Evolutionary conservation across 1,284 basidiomycete genomes (phyloP).

Genomic region (Grifola frondosa): DNA sequence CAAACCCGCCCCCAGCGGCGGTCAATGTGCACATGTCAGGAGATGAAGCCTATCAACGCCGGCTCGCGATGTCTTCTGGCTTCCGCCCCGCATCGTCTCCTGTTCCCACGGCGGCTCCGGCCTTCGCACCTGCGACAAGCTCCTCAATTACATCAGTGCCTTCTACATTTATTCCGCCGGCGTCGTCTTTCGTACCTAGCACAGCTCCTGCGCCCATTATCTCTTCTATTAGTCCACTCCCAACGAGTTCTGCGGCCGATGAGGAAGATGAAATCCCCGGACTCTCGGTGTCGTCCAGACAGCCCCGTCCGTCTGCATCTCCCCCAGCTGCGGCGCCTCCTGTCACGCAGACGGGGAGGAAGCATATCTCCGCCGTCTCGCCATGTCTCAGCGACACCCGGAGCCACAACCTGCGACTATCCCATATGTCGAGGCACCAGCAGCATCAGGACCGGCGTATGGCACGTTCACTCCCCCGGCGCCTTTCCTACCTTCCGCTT

Average conservation of each 20-base stretch:
- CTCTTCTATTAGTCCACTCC: conserved; percentile 20
- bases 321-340: conserved; percentile 25
- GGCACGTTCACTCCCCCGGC: conserved; percentile 66
- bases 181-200: neutral
- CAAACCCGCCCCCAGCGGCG: conserved; percentile 24
- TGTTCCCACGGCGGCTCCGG: conserved; percentile 4
- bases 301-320: conserved; percentile 8
- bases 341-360: conserved; percentile 62
- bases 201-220: conserved; percentile 9
- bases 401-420: conserved; percentile 34
- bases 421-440: conserved; percentile 15
- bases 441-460: conserved; percentile 49
- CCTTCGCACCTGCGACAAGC: conserved; percentile 2
- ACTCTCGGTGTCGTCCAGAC: conserved; percentile 17
- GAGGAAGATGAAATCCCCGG: conserved; percentile 35
- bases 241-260: conserved; percentile 12
- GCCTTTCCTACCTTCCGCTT: conserved; percentile 39
- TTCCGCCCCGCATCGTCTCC: conserved; percentile 18
- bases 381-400: conserved; percentile 45
- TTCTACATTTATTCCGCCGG: conserved; percentile 17
- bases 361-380: conserved; percentile 62
- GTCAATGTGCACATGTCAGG: conserved; percentile 44
- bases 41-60: conserved; percentile 59
- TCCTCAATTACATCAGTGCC: conserved; percentile 4
- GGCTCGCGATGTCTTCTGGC: conserved; percentile 48